Evolutionary conservation across 768 basidiomycete genomes (phyloP), one percentile per base, ranked within the genome.

Genomic region (Kwoniella sp.): DNA sequence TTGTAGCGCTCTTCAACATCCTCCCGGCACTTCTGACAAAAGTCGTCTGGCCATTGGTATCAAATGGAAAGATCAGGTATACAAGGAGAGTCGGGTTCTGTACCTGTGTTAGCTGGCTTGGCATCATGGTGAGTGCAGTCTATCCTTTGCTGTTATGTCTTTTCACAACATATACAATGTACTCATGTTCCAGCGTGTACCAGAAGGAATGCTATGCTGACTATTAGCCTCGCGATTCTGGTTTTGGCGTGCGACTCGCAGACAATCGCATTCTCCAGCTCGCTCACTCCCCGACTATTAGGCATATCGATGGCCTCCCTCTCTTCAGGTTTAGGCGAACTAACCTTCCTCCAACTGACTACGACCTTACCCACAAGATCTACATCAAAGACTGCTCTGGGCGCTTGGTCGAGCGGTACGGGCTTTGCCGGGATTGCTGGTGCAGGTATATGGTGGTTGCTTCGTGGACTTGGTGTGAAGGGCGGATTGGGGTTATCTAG

Each of bases 1-100:
- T 98, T 59, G 92, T 98, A 56, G 87, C 89, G 0, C 92, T 98
- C 77, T 94, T 90, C 82, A 98, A 98, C 79, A 96, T 99, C 58
- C 85, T 89, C 13, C 94, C 95, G 0, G 86, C 91, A 0, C 81
- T 98, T 1, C 77, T 88, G 0, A 92, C 91, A 21, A 98, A 97
- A 81, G 82, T 96, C 3, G 88, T 87, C 9, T 98, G 94, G 88
- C 93, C 95, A 0, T 94, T 97, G 74, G 68, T 97, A 19, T 83
- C 93, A 49, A 90, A 88, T 72, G 95, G 95, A 0, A 83, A 86
- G 64, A 90, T 97, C 81, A 84, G 88, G 60, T 99, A 99, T 78
- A 82, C 82, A 0, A 85, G 84, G 56, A 85, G 95, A 25, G 78
- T 98, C 24, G 63, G 86, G 1, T 87, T 88, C 37, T 97, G 95